Percentiles rank a stretch among this genome's conserved stretches.
phyloP scores from a whole-genome alignment of 75 land plant genomes.

The Gnetum montanum region DNA sequence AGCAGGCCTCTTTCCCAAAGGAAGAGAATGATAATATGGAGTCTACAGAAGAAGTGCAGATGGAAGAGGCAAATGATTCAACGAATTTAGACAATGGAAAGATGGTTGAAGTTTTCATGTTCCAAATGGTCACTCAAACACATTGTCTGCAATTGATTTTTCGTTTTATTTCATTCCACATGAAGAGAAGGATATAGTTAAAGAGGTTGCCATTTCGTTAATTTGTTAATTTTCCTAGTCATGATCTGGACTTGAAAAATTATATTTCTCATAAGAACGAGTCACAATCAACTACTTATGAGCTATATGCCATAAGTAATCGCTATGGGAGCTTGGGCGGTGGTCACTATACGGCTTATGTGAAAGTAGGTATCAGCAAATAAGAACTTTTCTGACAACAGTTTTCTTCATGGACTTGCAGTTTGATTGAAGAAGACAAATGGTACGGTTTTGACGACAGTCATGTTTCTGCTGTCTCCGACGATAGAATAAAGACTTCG shows the following conservation, averaged over 20 bases:
- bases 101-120: neutral
- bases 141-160: slow-evolving; percentile 9
- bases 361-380: slow-evolving; percentile 36
- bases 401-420: slow-evolving; percentile 3
- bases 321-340: slow-evolving; percentile 94
- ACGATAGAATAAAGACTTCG: slow-evolving; percentile 42
- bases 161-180: slow-evolving; percentile 28
- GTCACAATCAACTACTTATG: slow-evolving; percentile 26
- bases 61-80: neutral
- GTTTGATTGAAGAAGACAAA: slow-evolving; percentile 35
- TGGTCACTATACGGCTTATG: slow-evolving; percentile 90
- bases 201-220: slow-evolving; percentile 18
- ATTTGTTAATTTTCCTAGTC: slow-evolving; percentile 67
- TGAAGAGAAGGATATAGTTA: slow-evolving; percentile 36
- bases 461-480: slow-evolving; percentile 44
- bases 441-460: slow-evolving; percentile 82
- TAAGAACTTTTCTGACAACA: neutral
- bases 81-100: neutral
- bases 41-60: slow-evolving; percentile 14
- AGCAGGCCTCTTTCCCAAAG: neutral
- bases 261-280: slow-evolving; percentile 34
- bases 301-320: slow-evolving; percentile 78
- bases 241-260: slow-evolving; percentile 51
- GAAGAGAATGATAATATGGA: slow-evolving; percentile 10
- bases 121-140: neutral